A percentile compares a stretch with the other conserved stretches of the same genome.
Conservation (phyloP, 176 grass and related monocot genomes). For the Leersia perrieri region DNA sequence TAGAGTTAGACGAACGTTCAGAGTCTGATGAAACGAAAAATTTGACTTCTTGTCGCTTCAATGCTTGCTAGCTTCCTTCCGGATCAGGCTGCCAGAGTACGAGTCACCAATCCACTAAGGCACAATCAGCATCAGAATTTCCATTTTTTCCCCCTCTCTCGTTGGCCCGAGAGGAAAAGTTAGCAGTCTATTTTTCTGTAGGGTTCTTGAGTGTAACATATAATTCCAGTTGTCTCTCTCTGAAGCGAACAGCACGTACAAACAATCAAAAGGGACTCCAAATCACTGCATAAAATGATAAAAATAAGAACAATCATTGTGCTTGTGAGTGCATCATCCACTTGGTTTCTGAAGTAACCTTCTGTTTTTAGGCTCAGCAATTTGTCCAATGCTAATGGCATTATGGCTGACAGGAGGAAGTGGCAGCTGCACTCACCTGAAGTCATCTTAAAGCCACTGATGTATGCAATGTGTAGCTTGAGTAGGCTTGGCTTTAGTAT, state of each 20-base stretch:
- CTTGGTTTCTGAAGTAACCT: constrained; percentile 29
- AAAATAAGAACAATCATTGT: constrained; percentile 31
- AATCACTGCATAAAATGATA: constrained; percentile 25
- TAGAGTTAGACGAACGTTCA: background rate
- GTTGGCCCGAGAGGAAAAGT: background rate
- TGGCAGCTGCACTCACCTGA: constrained; percentile 43
- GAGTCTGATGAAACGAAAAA: background rate
- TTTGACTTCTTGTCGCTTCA: background rate
- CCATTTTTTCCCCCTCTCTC: background rate
- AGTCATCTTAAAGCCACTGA: constrained; percentile 25
- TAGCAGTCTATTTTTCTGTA: constrained; percentile 10
- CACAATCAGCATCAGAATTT: constrained; percentile 24
- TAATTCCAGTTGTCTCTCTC: background rate
- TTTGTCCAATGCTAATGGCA: background rate
- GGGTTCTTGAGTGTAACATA: background rate
- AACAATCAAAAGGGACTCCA: background rate
- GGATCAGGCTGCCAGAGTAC: constrained; percentile 24
- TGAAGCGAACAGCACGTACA: constrained; percentile 1
- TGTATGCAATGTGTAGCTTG: constrained; percentile 14
- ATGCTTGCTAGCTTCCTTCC: background rate
- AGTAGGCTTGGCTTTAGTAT: constrained; percentile 24
- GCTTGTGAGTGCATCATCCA: constrained; percentile 44
- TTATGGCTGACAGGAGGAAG: constrained; percentile 11
- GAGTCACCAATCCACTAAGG: constrained; percentile 44
- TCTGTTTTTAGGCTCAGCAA: constrained; percentile 29